Base-by-base conservation (phyloP, 768 basidiomycete genomes). In the Hemileccinum rubropunctum region DNA sequence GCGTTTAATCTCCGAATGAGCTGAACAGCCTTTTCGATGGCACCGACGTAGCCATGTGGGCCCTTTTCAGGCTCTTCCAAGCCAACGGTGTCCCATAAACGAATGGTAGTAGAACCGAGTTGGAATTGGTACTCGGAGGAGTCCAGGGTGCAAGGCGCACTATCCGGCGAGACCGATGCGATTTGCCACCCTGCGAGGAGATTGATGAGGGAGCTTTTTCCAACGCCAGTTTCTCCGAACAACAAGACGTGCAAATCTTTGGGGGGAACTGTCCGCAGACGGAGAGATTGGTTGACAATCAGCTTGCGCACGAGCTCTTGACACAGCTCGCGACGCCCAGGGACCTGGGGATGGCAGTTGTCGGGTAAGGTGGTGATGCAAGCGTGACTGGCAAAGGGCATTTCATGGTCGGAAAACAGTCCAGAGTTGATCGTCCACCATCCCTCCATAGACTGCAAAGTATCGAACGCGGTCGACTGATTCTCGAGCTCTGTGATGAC, bases 391-490 rank as follows among this genome's bases (percentile, higher is more conserved):
- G 58, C 45, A 32, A 73, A 71, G 20, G 38, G 14, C 56, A 74
- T 74, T 2, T 59, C 54, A 23, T 66, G 42, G 4, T 52, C 28
- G 14, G 52, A 57, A 49, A 76, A 67, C 2, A 18, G 17, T 6
- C 36, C 45, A 32, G 65, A 47, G 43, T 71, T 73, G 45, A 51
- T 38, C 18, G 35, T 43, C 74, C 73, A 76, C 75, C 75, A 76
- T 43, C 58, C 58, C 8, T 67, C 65, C 63, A 71, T 72, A 14
- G 66, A 62, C 4, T 51, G 44, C 15, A 13, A 21, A 10, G 50
- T 20, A 35, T 58, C 35, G 30, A 41, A 33, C 1, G 34, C 3
- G 23, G 56, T 42, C 27, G 67, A 58, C 32, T 35, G 38, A 17
- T 56, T 64, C 50, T 70, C 68, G 23, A 70, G 56, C 18, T 60